Conservation (phyloP, 2,329 filamentous ascomycete species). For the Tolypocladium ovalisporum region DNA sequence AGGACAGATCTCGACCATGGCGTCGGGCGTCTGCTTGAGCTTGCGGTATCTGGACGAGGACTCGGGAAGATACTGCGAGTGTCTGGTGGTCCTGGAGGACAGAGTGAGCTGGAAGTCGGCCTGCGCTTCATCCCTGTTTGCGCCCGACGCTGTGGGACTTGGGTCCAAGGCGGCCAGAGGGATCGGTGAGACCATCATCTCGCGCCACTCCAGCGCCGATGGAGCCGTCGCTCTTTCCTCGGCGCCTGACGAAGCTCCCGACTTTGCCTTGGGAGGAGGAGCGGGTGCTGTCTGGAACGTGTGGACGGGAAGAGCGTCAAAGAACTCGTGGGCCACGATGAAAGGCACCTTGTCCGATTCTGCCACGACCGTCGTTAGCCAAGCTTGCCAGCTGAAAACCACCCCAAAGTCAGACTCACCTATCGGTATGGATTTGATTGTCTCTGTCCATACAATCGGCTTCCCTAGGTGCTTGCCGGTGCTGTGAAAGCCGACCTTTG, state of each 20-base stretch:
- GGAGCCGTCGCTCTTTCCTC: conserved; percentile 22
- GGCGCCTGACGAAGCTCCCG: conserved; percentile 22
- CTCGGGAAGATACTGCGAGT: conserved; percentile 76
- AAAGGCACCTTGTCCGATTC: conserved; percentile 68
- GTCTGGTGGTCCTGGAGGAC: conserved; percentile 64
- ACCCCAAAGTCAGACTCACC: conserved; percentile 29
- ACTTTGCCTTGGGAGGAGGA: conserved; percentile 4
- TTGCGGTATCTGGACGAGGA: conserved; percentile 68
- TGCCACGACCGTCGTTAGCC: conserved; percentile 14
- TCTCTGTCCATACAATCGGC: conserved; percentile 84
- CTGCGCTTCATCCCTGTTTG: conserved; percentile 37
- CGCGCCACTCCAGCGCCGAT: conserved; percentile 56
- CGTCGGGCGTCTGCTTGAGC: conserved; percentile 54
- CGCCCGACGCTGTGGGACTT: conserved; percentile 31
- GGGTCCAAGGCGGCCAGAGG: conserved; percentile 42
- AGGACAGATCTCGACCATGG: conserved; percentile 82
- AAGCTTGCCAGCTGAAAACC: not conserved
- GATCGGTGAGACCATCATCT: conserved; percentile 65
- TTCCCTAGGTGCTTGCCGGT: conserved; percentile 63
- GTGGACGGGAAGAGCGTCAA: conserved; percentile 94
- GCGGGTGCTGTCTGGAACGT: conserved; percentile 68
- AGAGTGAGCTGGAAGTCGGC: conserved; percentile 85
- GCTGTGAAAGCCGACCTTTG: conserved; percentile 62
- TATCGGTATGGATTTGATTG: conserved; percentile 70
- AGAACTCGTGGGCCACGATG: conserved; percentile 96